Evolutionary conservation across 495 filamentous ascomycete species (phyloP).

Genomic region (Oidiodendron maius): DNA sequence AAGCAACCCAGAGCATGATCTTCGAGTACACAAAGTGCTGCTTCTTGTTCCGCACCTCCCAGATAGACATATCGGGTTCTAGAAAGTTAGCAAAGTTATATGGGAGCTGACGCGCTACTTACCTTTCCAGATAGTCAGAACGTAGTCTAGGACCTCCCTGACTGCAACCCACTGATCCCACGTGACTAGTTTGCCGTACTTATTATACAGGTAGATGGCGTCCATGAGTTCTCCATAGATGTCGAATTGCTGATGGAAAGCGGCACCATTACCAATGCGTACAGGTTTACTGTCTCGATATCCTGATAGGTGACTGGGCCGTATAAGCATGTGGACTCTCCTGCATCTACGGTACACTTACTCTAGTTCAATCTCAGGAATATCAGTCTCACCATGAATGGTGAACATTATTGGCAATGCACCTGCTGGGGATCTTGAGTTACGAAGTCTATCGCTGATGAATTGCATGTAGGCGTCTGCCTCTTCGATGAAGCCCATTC

Average conservation of each 20-base stretch:
- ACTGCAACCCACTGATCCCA: constrained; percentile 65
- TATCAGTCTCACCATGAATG: constrained; percentile 64
- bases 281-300: constrained; percentile 63
- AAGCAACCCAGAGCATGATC: constrained; percentile 71
- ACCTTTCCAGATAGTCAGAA: constrained; percentile 45
- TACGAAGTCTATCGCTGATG: constrained; percentile 59
- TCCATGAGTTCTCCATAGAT: constrained; percentile 76
- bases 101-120: constrained; percentile 1
- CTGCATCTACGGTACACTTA: not conserved
- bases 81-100: constrained; percentile 4
- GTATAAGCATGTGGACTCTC: not conserved
- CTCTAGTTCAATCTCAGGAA: constrained; percentile 58
- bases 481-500: constrained; percentile 67
- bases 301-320: constrained; percentile 51
- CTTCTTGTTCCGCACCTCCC: constrained; percentile 67
- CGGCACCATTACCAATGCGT: constrained; percentile 69
- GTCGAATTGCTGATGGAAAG: constrained; percentile 67
- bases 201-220: constrained; percentile 71
- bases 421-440: constrained; percentile 36
- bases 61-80: constrained; percentile 71
- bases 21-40: constrained; percentile 71
- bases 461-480: constrained; percentile 70
- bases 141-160: constrained; percentile 53
- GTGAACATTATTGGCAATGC: constrained; percentile 72
- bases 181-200: constrained; percentile 65